Conservation (phyloP, 208 protist species). For the Trichomonas gallinae region DNA sequence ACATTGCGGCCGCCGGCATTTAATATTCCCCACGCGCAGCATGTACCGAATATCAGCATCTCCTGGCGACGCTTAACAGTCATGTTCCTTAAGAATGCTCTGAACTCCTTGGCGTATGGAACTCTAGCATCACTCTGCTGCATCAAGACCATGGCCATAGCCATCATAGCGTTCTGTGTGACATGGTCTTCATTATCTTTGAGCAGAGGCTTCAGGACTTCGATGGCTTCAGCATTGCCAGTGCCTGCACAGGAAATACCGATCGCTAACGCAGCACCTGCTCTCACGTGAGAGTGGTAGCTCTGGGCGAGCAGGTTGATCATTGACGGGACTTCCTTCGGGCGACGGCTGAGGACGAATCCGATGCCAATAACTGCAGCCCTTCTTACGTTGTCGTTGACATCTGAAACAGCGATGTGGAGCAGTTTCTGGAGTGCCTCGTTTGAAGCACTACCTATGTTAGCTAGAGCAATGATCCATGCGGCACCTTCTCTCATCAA, state of each 20-base stretch:
- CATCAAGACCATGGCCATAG: constrained; percentile 76
- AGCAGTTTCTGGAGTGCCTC: constrained; percentile 76
- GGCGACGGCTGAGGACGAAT: constrained; percentile 70
- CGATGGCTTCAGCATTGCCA: constrained; percentile 43
- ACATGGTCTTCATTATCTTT: constrained; percentile 72
- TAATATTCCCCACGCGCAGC: background rate
- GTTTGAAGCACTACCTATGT: constrained; percentile 69
- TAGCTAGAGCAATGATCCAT: constrained; percentile 83
- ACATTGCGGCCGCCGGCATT: background rate
- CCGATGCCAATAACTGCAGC: constrained; percentile 88
- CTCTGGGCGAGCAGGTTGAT: constrained; percentile 63
- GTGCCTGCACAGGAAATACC: constrained; percentile 85
- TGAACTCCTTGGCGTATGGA: background rate
- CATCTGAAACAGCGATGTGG: constrained; percentile 86
- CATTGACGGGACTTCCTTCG: constrained; percentile 55
- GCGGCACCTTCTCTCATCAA: constrained; percentile 67
- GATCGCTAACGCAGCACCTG: constrained; percentile 82
- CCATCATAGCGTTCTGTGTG: constrained; percentile 78
- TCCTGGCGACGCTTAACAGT: background rate
- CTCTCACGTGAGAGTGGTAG: constrained; percentile 89
- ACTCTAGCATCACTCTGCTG: background rate
- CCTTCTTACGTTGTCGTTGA: constrained; percentile 89
- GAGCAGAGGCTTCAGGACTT: constrained; percentile 73
- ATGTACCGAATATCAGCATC: background rate
- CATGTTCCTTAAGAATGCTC: background rate